Evolutionary conservation across 768 basidiomycete species (phyloP).

Genomic region (Amanita polypyramis): DNA sequence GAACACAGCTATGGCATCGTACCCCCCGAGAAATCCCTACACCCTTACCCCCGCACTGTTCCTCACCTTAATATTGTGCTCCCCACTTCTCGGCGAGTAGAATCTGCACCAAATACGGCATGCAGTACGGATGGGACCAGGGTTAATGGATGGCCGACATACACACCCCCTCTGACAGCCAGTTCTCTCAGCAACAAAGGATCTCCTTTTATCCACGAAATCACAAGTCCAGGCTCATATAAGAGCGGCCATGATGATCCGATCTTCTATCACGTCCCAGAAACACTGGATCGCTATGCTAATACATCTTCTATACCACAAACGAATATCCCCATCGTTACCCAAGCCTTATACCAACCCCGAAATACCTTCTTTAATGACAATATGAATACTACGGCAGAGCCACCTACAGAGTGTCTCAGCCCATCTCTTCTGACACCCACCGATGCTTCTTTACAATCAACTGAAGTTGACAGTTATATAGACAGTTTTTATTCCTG

Average conservation of each 20-base stretch:
- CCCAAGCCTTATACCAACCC: constrained; percentile 12
- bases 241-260: constrained; percentile 27
- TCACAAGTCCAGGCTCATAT: constrained; percentile 13
- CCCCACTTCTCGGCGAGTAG: constrained; percentile 28
- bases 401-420: constrained; percentile 13
- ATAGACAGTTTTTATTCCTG: background rate
- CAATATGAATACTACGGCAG: background rate
- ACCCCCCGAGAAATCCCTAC: background rate
- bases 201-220: constrained; percentile 31
- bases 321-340: constrained; percentile 18
- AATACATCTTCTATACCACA: constrained; percentile 29
- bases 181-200: constrained; percentile 29
- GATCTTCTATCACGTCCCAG: constrained; percentile 28
- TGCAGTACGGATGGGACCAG: constrained; percentile 39
- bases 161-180: constrained; percentile 47
- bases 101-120: constrained; percentile 44
- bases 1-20: background rate
- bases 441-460: constrained; percentile 12
- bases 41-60: background rate
- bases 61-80: constrained; percentile 31
- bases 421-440: constrained; percentile 16
- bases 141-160: constrained; percentile 44
- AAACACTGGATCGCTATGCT: constrained; percentile 42
- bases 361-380: constrained; percentile 3
- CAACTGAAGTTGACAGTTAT: background rate